phyloP scores from a whole-genome alignment of 2,329 filamentous ascomycete genomes.

The Phyllosticta citriasiana region DNA sequence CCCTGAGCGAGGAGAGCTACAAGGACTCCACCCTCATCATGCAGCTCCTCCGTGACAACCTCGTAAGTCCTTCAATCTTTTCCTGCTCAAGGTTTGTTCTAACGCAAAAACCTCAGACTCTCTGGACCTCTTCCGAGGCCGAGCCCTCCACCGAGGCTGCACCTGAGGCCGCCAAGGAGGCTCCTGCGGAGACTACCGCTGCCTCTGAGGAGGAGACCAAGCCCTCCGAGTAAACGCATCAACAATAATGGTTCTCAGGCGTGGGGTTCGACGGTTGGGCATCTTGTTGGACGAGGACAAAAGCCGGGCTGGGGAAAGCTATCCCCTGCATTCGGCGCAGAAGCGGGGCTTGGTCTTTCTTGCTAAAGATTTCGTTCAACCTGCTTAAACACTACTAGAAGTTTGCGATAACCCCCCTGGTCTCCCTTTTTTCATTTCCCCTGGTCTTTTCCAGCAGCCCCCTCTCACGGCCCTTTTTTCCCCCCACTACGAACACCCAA shows the following conservation, averaged over 20 bases:
- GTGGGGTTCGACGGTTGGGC: conserved; percentile 8
- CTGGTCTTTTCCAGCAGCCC: background rate
- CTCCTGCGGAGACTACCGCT: conserved; percentile 38
- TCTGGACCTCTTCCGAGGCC: conserved; percentile 91
- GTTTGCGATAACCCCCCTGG: conserved; percentile 8
- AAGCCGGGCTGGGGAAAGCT: conserved; percentile 8
- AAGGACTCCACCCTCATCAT: conserved; percentile 98
- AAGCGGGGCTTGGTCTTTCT: conserved; percentile 11
- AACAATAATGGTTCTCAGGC: conserved; percentile 4
- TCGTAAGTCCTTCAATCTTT: conserved; percentile 29
- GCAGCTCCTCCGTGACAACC: conserved; percentile 96
- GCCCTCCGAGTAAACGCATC: conserved; percentile 9
- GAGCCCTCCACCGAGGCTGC: conserved; percentile 51
- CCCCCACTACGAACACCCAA: background rate
- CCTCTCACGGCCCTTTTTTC: background rate
- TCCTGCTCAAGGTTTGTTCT: background rate
- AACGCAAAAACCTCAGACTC: conserved; percentile 41
- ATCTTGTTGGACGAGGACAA: conserved; percentile 11
- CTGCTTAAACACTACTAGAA: conserved; percentile 11
- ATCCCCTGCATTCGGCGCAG: conserved; percentile 6
- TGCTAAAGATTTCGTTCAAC: conserved; percentile 12
- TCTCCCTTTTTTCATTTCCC: conserved; percentile 4
- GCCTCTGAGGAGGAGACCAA: conserved; percentile 10
- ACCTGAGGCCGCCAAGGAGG: conserved; percentile 32
- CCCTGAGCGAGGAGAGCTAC: conserved; percentile 95